Conservation (phyloP, 2,329 filamentous ascomycete genomes). For the Pseudofabraea citricarpa region DNA sequence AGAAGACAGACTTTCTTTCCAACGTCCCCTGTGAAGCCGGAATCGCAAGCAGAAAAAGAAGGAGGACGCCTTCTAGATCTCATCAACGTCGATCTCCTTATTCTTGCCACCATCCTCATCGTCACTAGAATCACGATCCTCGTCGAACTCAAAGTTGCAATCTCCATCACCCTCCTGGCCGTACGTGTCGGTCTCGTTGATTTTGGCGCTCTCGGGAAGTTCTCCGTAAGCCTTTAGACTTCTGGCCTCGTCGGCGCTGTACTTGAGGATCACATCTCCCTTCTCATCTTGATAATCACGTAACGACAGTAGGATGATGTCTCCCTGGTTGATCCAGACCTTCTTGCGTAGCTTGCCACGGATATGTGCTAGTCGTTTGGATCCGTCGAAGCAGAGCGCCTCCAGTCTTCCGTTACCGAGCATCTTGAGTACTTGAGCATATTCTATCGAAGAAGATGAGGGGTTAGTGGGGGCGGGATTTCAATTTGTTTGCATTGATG, state of each 20-base stretch:
- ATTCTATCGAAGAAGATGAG: conserved; percentile 45
- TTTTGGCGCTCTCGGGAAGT: conserved; percentile 95
- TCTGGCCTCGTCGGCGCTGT: conserved; percentile 91
- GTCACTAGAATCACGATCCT: conserved; percentile 66
- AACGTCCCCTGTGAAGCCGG: not conserved
- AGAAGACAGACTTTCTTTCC: conserved; percentile 56
- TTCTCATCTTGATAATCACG: conserved; percentile 94
- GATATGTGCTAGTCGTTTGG: conserved; percentile 77
- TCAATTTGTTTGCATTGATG: not conserved
- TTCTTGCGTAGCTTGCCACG: conserved; percentile 99
- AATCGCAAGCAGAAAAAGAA: not conserved
- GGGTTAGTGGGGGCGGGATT: conserved; percentile 10
- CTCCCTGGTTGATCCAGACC: conserved; percentile 99
- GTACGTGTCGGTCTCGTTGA: conserved; percentile 98
- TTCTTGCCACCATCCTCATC: conserved; percentile 50
- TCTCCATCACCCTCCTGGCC: conserved; percentile 90
- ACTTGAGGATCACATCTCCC: conserved; percentile 91
- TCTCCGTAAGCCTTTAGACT: conserved; percentile 96
- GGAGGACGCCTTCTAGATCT: conserved; percentile 61
- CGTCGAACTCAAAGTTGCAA: conserved; percentile 98
- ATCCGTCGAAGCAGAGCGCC: conserved; percentile 88
- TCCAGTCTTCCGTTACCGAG: conserved; percentile 91
- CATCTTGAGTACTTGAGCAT: conserved; percentile 91
- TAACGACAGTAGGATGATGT: conserved; percentile 84
- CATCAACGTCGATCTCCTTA: conserved; percentile 91